phyloP scores from a whole-genome alignment of 352 stramenopile species.

The Pythium phragmitis region DNA sequence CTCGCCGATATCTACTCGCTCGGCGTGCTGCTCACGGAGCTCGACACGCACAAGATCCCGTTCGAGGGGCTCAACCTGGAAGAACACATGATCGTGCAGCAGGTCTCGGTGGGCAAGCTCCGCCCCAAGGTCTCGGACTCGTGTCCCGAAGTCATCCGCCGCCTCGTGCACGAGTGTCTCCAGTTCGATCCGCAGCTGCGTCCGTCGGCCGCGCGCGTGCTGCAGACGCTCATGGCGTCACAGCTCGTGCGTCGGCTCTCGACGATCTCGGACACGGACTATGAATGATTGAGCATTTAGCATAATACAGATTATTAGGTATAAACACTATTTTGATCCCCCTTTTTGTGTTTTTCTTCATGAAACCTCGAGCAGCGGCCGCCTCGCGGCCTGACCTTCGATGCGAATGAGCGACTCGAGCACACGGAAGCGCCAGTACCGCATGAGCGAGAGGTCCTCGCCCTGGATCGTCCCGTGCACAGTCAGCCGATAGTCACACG shows the following conservation, averaged over 20 bases:
- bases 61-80: constrained; percentile 43
- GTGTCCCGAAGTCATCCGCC: constrained; percentile 77
- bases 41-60: constrained; percentile 59
- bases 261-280: constrained; percentile 44
- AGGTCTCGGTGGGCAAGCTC: constrained; percentile 77
- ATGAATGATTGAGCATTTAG: background rate
- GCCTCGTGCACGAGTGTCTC: constrained; percentile 75
- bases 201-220: constrained; percentile 62
- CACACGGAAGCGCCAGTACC: constrained; percentile 9
- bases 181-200: constrained; percentile 74
- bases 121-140: constrained; percentile 71
- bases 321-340: background rate
- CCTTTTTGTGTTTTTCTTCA: no score
- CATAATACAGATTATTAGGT: background rate
- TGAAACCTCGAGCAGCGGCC: constrained; percentile 2
- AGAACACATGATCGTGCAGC: constrained; percentile 79
- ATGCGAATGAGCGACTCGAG: constrained; percentile 6
- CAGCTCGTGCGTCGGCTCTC: constrained; percentile 51
- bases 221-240: constrained; percentile 73
- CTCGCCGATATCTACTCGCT: constrained; percentile 52
- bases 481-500: constrained; percentile 2
- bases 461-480: constrained; percentile 1
- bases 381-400: background rate
- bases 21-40: constrained; percentile 42
- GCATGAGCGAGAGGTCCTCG: background rate